Conservation (phyloP, 2,329 filamentous ascomycete species). For the Sporothrix dimorphospora region DNA sequence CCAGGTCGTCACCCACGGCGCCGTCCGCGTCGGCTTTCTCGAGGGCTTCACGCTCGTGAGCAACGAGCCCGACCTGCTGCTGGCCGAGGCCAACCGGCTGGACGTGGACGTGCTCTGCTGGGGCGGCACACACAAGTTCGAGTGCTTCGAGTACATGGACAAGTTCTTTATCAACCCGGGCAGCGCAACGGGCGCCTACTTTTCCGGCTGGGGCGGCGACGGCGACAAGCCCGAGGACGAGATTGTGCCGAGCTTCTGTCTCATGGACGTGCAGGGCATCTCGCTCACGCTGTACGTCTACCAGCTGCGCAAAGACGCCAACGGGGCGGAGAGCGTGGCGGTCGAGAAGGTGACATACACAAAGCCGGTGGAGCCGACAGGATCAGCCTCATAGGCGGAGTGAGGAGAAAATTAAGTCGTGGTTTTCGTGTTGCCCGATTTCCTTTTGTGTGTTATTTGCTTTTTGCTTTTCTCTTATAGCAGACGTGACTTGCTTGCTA, state of each 20-base stretch:
- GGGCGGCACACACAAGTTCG: conserved; percentile 69
- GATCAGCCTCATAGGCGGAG: conserved; percentile 49
- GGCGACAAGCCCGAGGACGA: conserved; percentile 76
- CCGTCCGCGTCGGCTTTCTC: conserved; percentile 67
- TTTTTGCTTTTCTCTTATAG: background rate
- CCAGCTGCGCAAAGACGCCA: conserved; percentile 75
- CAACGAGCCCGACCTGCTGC: conserved; percentile 66
- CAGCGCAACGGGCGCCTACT: conserved; percentile 66
- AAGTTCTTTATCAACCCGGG: conserved; percentile 74
- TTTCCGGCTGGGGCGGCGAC: conserved; percentile 62
- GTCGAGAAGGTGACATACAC: conserved; percentile 88
- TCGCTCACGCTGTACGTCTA: conserved; percentile 96
- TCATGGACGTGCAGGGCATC: conserved; percentile 98
- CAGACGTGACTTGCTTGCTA: conserved; percentile 6
- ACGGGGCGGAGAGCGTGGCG: conserved; percentile 76
- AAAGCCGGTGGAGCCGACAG: conserved; percentile 67
- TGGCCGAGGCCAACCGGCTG: conserved; percentile 69
- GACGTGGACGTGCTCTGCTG: conserved; percentile 72
- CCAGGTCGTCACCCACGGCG: conserved; percentile 68
- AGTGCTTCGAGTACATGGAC: conserved; percentile 74
- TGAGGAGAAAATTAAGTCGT: no score
- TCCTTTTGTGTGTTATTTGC: background rate
- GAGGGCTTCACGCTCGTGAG: conserved; percentile 71
- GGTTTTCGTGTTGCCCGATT: background rate
- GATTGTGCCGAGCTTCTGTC: conserved; percentile 86